Conservation (phyloP, 192 early-diverging fungal genomes). For the Cetraspora pellucida region DNA sequence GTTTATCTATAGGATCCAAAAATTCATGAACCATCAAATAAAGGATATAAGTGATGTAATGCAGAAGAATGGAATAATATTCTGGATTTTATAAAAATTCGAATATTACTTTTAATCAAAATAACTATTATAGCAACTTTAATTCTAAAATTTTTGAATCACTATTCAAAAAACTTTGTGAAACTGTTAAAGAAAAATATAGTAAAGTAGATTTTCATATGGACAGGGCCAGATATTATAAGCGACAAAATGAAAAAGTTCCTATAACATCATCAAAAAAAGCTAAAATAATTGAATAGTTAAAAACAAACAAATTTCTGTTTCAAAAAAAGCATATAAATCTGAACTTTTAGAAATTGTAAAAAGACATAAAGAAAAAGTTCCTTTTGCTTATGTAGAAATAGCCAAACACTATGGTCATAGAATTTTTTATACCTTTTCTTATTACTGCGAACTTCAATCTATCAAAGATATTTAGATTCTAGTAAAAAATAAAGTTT, state of each 20-base stretch:
- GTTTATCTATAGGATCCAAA: neutral
- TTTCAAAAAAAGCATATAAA: neutral
- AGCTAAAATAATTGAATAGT: slow-evolving; percentile 14
- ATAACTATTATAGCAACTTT: neutral
- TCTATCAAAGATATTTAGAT: no score
- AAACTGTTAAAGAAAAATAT: no score
- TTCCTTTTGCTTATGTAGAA: slow-evolving; percentile 5
- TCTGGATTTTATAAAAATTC: neutral
- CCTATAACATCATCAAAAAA: slow-evolving; percentile 13
- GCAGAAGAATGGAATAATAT: neutral
- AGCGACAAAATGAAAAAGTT: neutral
- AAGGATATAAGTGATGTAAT: slow-evolving; percentile 9
- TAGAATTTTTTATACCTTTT: slow-evolving; percentile 18
- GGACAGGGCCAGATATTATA: slow-evolving; percentile 1
- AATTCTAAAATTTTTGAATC: neutral
- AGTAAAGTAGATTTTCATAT: neutral
- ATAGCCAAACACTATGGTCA: slow-evolving; percentile 16
- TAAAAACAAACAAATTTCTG: neutral
- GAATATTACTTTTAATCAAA: neutral
- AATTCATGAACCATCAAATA: neutral
- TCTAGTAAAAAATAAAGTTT: slow-evolving; percentile 8
- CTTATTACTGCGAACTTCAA: neutral
- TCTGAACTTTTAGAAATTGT: slow-evolving; percentile 5
- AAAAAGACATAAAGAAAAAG: neutral
- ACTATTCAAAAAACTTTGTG: neutral